Base-by-base conservation (phyloP, 176 grass and related monocot genomes). In the Secale cereale region DNA sequence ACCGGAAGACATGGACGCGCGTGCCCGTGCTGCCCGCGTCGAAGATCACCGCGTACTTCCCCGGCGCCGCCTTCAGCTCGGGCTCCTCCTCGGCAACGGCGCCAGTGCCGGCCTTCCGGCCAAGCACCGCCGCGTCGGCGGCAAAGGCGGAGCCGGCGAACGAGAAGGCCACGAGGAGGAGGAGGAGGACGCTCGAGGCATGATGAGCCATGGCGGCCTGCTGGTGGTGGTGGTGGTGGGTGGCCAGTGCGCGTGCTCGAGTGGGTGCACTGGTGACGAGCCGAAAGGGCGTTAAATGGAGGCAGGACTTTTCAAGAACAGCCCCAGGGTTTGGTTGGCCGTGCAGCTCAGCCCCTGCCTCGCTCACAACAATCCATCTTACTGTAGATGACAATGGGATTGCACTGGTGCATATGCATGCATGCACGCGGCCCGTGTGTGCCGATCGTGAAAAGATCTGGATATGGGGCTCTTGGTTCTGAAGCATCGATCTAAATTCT, bases 1-100 rank as follows among this genome's bases (percentile, higher is more conserved):
- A 87, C 29, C 39, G 56, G 70, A 75, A 87, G 66, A 81, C 59
- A n/a, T 81, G 85, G 6, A 87, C 59, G 67, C 85, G 85, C 66
- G 59, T 43, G 28, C 61, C 67, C 10, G 67, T 70, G 67, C 67
- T 70, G 9, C 67, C 67, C 1, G 33, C 32, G 20, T 70, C 67
- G 10, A 70, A 70, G 33, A 70, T 70, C 33, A 70, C 67, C 1
- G 67, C 67, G 33, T 70, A 70, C 67, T 29, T 65, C 8, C 41
- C 43, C 13, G 12, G 13, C 41, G 27, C 52, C 15, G 10, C 25
- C 23, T 4, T 6, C 27, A 15, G 28, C 48, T 3, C 27, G 16
- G 28, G 28, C 3, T 3, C 17, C 41, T 29, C 17, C 50, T 4
- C 46, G 46, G 15, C 17, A 2, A 56, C 7, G 17, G 50, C 50